phyloP scores from a whole-genome alignment of 345 rosid genomes.

The Citrus hindsii region DNA sequence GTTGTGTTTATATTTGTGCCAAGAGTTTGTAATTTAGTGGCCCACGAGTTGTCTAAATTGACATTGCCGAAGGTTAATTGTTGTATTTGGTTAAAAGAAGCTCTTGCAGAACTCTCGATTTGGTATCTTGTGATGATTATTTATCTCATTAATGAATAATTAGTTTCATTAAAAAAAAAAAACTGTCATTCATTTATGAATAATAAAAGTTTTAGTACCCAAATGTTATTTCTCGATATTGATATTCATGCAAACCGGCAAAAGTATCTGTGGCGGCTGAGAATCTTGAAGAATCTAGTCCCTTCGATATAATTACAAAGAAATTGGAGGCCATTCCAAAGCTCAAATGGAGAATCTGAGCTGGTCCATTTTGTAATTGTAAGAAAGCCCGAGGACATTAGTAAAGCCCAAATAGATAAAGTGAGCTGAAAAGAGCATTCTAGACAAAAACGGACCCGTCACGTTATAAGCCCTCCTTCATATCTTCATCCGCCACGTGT shows the following conservation, averaged over 20 bases:
- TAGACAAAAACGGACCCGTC: slow-evolving; percentile 4
- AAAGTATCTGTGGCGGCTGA: not conserved
- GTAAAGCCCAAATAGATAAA: slow-evolving; percentile 7
- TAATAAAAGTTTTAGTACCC: not conserved
- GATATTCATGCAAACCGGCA: not conserved
- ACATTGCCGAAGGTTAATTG: no score
- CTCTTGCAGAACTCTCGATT: no score
- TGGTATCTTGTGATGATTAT: no score
- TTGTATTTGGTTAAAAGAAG: no score
- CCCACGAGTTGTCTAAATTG: no score
- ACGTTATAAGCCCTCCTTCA: not conserved
- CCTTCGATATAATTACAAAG: not conserved
- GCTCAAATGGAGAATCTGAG: not conserved
- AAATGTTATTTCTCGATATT: not conserved
- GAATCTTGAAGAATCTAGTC: no score
- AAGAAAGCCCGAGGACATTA: not conserved
- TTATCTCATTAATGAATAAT: no score
- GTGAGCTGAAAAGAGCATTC: slow-evolving; percentile 1
- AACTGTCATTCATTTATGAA: no score
- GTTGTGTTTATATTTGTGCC: no score
- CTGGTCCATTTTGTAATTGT: not conserved
- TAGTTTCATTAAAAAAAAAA: no score
- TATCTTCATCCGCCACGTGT: slow-evolving; percentile 23
- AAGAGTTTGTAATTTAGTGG: no score
- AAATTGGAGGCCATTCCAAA: not conserved